Base-by-base conservation (phyloP, 1,139 yeast species). In the Geotrichum phurueaensis region DNA sequence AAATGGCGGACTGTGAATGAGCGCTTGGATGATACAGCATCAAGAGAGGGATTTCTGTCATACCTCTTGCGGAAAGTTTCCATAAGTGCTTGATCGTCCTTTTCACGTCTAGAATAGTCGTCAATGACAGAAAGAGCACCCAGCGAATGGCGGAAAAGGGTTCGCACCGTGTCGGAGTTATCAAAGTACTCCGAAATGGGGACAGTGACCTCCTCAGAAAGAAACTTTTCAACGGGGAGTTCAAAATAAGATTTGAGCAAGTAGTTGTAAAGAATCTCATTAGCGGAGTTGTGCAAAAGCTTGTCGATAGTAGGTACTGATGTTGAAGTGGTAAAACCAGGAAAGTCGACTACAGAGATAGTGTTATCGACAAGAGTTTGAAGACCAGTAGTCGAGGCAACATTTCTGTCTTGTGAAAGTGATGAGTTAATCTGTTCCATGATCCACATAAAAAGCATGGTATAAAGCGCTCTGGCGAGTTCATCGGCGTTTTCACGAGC, bases 401-500 rank as follows among this genome's bases (percentile, higher is more conserved):
- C 59, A 54, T 61, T 66, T 43, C 66, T 59, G n/a, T 69, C 69
- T 57, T 72, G 72, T 2, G 78, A 74, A 2, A 76, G 66, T 12
- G 70, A 66, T 15, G 69, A 67, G 62, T 76, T 76, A 64, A 76
- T 70, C 51, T 71, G 68, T 60, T 76, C 79, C 67, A 76, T 68
- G 43, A 76, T 69, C 77, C 78, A 77, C 47, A 75, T 68, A 63
- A 75, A 73, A n/a, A 77, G 67, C 64, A 76, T 68, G 1, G 78
- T 67, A 63, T 76, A 76, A n/a, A 76, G 68, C 1, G 78, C 75
- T 43, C 79, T 68, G 2, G 80, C 78, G 29, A 76, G 69, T 57
- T 75, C 76, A 58, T 76, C 80, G n/a, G 77, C 76, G 57, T 75
- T 76, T 54, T 73, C 76, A 7, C 76, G 70, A 15, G 80, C 79